Percentiles rank a stretch among this genome's conserved stretches.
These are phyloP conservation scores for Lenzites betulinus DNA, from an alignment of 768 basidiomycete genomes.

Conservation along the genomic window DNA sequence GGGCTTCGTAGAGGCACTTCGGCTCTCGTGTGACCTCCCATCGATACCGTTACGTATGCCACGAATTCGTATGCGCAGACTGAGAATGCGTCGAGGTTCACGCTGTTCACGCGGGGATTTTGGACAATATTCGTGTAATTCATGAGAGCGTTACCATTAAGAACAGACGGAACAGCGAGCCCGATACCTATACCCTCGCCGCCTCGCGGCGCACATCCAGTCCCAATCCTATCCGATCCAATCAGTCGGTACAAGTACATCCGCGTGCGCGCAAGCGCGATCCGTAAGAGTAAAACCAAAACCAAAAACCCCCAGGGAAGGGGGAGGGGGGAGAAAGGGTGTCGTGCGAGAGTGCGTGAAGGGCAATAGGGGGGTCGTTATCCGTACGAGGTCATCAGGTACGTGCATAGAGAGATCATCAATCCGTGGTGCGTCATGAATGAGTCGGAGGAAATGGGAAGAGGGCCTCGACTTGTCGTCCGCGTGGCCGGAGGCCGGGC, in stretches of 20 bases:
- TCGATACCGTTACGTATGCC: too few species aligned
- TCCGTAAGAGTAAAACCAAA: slow-evolving; percentile 6
- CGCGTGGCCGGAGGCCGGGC: slow-evolving; percentile 1
- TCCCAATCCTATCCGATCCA: slow-evolving; percentile 1
- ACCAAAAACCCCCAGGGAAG: slow-evolving; percentile 1
- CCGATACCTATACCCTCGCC: not conserved
- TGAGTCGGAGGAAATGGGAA: slow-evolving; percentile 5
- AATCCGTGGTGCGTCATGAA: slow-evolving; percentile 8
- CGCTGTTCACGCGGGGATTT: too few species aligned
- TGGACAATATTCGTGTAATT: too few species aligned
- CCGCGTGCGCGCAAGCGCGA: slow-evolving; percentile 6
- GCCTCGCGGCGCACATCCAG: slow-evolving; percentile 13
- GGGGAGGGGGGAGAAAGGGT: too few species aligned
- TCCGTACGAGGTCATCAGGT: slow-evolving; percentile 6
- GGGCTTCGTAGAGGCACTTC: too few species aligned
- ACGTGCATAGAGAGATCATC: slow-evolving; percentile 16
- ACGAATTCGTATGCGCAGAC: too few species aligned
- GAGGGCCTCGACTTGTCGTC: slow-evolving; percentile 17
- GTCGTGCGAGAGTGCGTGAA: not conserved
- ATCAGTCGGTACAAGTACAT: slow-evolving; percentile 9
- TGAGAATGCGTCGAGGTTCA: too few species aligned
- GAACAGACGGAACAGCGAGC: slow-evolving; percentile 12
- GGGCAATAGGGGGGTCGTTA: not conserved
- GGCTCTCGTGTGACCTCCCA: too few species aligned
- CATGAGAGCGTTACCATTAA: slow-evolving; percentile 2